These are phyloP conservation scores for Leccinum incarnatum DNA, from an alignment of 768 basidiomycete species.

Conservation along the genomic window DNA sequence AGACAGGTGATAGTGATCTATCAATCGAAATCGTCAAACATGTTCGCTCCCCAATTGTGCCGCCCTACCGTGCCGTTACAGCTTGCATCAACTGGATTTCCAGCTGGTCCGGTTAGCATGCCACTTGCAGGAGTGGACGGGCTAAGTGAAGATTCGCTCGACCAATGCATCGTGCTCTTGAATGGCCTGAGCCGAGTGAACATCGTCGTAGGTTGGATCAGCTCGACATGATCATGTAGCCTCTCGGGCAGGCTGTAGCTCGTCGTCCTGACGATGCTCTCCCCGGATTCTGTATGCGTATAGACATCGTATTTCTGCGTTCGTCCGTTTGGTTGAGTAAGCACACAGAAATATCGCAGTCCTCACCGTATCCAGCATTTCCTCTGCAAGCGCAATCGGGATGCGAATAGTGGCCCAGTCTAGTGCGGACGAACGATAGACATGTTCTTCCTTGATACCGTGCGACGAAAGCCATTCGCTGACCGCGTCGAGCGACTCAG, in stretches of 20 bases:
- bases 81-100: slow-evolving; percentile 42
- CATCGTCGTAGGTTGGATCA: slow-evolving; percentile 72
- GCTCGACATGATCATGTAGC: slow-evolving; percentile 58
- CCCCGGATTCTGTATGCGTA: slow-evolving; percentile 51
- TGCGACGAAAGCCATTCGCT: slow-evolving; percentile 60
- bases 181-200: slow-evolving; percentile 50
- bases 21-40: not conserved
- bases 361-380: slow-evolving; percentile 68
- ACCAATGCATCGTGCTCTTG: slow-evolving; percentile 39
- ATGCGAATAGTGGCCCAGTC: slow-evolving; percentile 68
- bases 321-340: not conserved
- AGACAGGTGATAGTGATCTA: slow-evolving; percentile 53
- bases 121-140: slow-evolving; percentile 2
- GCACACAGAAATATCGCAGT: not conserved
- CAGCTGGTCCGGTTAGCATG: slow-evolving; percentile 30
- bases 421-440: slow-evolving; percentile 57
- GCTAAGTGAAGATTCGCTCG: slow-evolving; percentile 7
- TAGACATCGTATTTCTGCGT: slow-evolving; percentile 61
- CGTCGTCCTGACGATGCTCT: slow-evolving; percentile 61
- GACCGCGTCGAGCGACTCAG: slow-evolving; percentile 50
- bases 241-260: slow-evolving; percentile 62
- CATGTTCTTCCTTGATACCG: slow-evolving; percentile 47
- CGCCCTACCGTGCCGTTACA: slow-evolving; percentile 40
- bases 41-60: not conserved
- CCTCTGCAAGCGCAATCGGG: slow-evolving; percentile 58